These are phyloP conservation scores for Penicillium glabrum DNA, from an alignment of 2,329 filamentous ascomycete species.

Conservation along the genomic window DNA sequence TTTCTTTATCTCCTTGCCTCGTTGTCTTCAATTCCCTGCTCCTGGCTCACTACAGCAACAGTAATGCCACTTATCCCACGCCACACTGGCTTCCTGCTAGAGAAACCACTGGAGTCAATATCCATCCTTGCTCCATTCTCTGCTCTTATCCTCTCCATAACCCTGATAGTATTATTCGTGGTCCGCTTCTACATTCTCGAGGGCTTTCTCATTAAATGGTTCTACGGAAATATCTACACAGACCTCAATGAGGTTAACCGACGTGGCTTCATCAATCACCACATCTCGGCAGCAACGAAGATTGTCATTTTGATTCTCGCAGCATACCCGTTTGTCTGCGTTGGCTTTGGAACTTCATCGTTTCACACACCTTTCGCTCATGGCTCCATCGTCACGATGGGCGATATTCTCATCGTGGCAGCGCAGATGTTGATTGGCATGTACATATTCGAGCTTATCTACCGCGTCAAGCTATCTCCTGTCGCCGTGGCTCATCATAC, in stretches of 20 bases:
- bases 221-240: conserved; percentile 39
- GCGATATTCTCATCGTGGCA: conserved; percentile 42
- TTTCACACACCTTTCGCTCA: conserved; percentile 33
- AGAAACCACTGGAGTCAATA: conserved; percentile 19
- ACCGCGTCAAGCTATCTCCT: conserved; percentile 41
- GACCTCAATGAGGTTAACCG: conserved; percentile 36
- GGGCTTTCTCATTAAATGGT: conserved; percentile 33
- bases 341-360: conserved; percentile 34
- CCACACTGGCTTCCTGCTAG: background rate
- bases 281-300: conserved; percentile 46
- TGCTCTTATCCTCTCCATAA: conserved; percentile 15
- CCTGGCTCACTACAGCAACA: background rate
- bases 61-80: background rate
- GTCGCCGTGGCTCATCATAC: conserved; percentile 45
- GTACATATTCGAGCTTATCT: conserved; percentile 50
- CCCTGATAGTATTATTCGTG: conserved; percentile 26
- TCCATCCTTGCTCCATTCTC: conserved; percentile 26
- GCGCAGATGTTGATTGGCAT: conserved; percentile 47
- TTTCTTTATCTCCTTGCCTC: background rate
- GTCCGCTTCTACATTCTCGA: conserved; percentile 48
- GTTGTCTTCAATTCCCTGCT: background rate
- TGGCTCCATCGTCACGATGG: conserved; percentile 36
- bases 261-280: conserved; percentile 49
- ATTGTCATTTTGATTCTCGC: conserved; percentile 40
- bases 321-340: conserved; percentile 44